Evolutionary conservation across 1,284 basidiomycete species (phyloP), one percentile per base, ranked within the genome.

Genomic region (Vanrija pseudolonga): DNA sequence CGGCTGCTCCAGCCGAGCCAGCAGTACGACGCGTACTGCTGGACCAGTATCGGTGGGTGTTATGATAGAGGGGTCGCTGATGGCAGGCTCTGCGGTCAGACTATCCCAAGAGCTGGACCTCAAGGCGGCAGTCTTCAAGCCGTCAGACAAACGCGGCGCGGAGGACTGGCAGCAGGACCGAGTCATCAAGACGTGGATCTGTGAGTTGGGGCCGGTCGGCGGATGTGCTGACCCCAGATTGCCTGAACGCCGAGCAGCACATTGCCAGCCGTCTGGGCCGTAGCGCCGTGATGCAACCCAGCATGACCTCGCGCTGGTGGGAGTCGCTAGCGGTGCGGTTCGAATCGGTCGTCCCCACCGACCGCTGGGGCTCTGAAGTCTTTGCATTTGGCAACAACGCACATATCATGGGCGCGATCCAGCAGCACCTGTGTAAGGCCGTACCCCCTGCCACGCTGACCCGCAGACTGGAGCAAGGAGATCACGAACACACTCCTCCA

Each of bases 241-340:
- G 52, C 46, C 49, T 49, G 39, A 58, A 55, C 14, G 56, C 56
- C n/a, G 50, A 52, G 20, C 39, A 44, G 45, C 50, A 51, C 26
- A 51, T 58, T 14, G 53, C 57, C 4, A 47, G 51, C 12, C 45
- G 57, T 4, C 43, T 58, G 1, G 57, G 57, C 3, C 57, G 57
- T 9, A 58, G 51, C n/a, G 57, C 57, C 8, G 57, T 58, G n/a
- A 39, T 55, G 23, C 53, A 55, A 18, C 42, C 45, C 32, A 38
- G 50, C 17, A 58, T 55, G 57, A 55, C 52, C 9, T 58, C 56
- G 23, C 56, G 56, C 3, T 58, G 56, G 56, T 58, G 56, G 56
- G 56, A 58, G n/a, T 32, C 38, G 3, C 20, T 56, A n/a, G 51
- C 55, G 1, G 47, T 15, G 14, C 26, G 45, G 9, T 42, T 56